Conservation (phyloP, 306 rosid genomes). For the Comarum palustre region DNA sequence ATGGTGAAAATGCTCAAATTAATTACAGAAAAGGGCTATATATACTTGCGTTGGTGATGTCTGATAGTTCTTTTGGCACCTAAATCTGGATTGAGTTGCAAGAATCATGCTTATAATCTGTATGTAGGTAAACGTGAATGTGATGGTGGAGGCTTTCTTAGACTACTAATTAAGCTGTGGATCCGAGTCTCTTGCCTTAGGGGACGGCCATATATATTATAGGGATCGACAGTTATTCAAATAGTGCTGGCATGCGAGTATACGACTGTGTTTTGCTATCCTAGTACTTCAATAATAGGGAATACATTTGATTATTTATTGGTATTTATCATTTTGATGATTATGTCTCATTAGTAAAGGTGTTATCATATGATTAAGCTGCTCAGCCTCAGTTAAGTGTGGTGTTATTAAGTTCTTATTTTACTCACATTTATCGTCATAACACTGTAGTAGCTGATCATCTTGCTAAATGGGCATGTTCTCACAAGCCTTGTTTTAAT, state of each 20-base stretch:
- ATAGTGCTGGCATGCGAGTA: neutral
- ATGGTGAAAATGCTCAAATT: neutral
- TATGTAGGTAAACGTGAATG: neutral
- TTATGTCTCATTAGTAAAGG: no score
- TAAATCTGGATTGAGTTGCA: neutral
- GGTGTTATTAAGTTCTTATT: no score
- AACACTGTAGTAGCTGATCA: no score
- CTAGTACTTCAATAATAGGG: neutral
- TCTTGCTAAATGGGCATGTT: no score
- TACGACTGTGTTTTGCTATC: neutral
- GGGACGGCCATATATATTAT: neutral
- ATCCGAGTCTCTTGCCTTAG: neutral
- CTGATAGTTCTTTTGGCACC: neutral
- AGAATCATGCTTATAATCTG: no score
- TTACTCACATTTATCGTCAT: no score
- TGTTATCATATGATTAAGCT: no score
- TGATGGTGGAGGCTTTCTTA: neutral
- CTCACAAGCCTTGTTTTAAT: no score
- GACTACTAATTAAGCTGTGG: neutral
- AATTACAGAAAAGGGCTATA: no score
- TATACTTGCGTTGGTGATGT: no score
- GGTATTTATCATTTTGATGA: no score
- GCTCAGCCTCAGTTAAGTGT: no score
- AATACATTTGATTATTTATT: neutral
- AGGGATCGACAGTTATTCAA: neutral